Evolutionary conservation across 441 rosid genomes (phyloP).

Genomic region (Croton setiger): DNA sequence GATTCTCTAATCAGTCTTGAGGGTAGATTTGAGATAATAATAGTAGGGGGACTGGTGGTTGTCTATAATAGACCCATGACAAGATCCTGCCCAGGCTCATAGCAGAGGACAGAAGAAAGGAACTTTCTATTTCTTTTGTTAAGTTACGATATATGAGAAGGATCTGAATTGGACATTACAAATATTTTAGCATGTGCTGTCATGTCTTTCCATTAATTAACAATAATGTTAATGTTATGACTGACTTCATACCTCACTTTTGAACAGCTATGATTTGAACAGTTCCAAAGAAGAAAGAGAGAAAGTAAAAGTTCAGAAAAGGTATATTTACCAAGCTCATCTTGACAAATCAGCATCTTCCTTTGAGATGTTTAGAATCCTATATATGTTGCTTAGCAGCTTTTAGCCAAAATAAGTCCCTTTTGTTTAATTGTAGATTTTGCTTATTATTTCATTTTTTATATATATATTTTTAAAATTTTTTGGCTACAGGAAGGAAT

Average conservation of each 20-base stretch:
- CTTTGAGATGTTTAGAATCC: conserved; percentile 3
- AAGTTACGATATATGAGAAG: too few relatives aligned
- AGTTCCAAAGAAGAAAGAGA: conserved; percentile 79
- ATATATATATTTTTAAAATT: conserved; percentile 22
- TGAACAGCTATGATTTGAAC: conserved; percentile 57
- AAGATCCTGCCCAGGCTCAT: too few relatives aligned
- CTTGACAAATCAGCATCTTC: conserved; percentile 9
- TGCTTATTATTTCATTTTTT: background rate
- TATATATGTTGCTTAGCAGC: background rate
- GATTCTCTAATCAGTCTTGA: too few relatives aligned
- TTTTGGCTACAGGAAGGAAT: conserved; percentile 59
- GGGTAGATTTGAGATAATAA: too few relatives aligned
- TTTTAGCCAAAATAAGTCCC: background rate
- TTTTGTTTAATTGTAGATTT: conserved; percentile 1
- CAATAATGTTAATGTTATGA: conserved; percentile 20
- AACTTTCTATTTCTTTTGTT: too few relatives aligned
- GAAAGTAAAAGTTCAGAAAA: conserved; percentile 44
- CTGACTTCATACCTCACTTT: conserved; percentile 4
- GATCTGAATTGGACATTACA: background rate
- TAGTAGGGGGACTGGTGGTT: too few relatives aligned
- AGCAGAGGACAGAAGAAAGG: too few relatives aligned
- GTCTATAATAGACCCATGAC: too few relatives aligned
- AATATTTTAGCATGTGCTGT: background rate
- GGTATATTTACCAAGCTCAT: conserved; percentile 36
- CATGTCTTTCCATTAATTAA: background rate